phyloP scores from a whole-genome alignment of 768 basidiomycete species.

The Pisolithus orientalis region DNA sequence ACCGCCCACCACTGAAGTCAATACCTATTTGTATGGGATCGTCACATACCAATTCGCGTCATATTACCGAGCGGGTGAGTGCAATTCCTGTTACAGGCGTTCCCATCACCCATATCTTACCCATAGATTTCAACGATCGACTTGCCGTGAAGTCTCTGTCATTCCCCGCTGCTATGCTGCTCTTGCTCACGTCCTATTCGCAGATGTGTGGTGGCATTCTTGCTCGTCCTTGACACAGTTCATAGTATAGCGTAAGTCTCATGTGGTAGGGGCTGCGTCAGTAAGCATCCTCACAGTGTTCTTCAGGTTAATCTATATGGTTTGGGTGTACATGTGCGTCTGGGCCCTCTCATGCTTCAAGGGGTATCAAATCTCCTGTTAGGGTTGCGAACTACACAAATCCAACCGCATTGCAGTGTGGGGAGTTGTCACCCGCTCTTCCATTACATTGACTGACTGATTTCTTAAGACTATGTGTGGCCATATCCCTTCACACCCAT shows the following conservation, averaged over 20 bases:
- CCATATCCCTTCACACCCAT: too few species aligned
- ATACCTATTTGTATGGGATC: constrained; percentile 28
- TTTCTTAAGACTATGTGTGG: too few species aligned
- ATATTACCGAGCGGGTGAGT: constrained; percentile 22
- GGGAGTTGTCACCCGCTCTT: not conserved
- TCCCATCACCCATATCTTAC: not conserved
- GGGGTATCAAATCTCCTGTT: not conserved
- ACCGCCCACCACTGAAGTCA: not conserved
- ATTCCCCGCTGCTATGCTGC: too few species aligned
- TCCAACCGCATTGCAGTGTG: not conserved
- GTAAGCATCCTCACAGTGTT: constrained; percentile 4
- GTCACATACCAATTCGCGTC: constrained; percentile 34
- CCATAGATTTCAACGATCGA: not conserved
- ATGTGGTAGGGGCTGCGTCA: not conserved
- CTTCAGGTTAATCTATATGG: constrained; percentile 24
- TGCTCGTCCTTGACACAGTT: constrained; percentile 31
- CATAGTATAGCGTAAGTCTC: constrained; percentile 24
- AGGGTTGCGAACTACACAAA: not conserved
- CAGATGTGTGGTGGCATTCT: constrained; percentile 26
- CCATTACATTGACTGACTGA: not conserved
- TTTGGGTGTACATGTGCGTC: constrained; percentile 28
- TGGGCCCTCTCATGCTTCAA: not conserved
- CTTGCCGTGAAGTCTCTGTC: not conserved
- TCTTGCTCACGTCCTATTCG: not conserved
- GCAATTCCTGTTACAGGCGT: not conserved